Evolutionary conservation across 371 early-diverging fungal genomes (phyloP), one percentile per base, ranked within the genome.

Genomic region (Apophysomyces elegans): DNA sequence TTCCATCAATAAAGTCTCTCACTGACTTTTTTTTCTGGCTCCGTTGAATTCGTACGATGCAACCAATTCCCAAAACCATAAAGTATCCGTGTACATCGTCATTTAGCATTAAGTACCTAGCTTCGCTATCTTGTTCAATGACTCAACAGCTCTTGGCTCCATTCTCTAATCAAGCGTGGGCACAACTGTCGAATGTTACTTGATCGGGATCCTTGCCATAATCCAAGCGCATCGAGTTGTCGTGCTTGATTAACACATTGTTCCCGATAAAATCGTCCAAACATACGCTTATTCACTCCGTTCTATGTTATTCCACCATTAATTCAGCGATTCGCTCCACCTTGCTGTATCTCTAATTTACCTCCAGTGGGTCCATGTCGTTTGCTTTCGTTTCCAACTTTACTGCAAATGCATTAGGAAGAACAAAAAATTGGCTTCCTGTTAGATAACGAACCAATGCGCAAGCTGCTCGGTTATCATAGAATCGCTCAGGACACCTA

Each of bases 401-500:
- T 1, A 83, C 57, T 35, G 72, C 69, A 69, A 72, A 83, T 37
- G 80, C 84, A 50, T 75, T 70, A 0, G 81, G 81, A 45, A 83
- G 45, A 0, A 80, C 77, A 68, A 72, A 79, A 44, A 83, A 79
- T 60, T 79, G 79, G 50, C 76, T 74, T 8, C 84, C 84, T 7
- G 69, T 67, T 18, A 83, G 65, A 61, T 83, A 83, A 38, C 67
- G 76, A 0, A 75, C 68, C 37, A 80, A 76, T 1, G 80, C 61
- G 44, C 84, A 83, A 37, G 81, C 79, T 13, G 84, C 77, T 64
- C 79, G 67, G 37, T 76, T 74, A 59, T 83, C 81, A 50, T 79
- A 66, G 44, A 83, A 83, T 8, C 84, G 68, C 35, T 83, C 84
- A 13, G 84, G 75, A 43, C 84, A 83, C 76, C 79, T 78, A 60